Percentiles rank a stretch among this genome's conserved stretches.
phyloP scores from a whole-genome alignment of 441 rosid genomes.

The Dalechampia spathulata region DNA sequence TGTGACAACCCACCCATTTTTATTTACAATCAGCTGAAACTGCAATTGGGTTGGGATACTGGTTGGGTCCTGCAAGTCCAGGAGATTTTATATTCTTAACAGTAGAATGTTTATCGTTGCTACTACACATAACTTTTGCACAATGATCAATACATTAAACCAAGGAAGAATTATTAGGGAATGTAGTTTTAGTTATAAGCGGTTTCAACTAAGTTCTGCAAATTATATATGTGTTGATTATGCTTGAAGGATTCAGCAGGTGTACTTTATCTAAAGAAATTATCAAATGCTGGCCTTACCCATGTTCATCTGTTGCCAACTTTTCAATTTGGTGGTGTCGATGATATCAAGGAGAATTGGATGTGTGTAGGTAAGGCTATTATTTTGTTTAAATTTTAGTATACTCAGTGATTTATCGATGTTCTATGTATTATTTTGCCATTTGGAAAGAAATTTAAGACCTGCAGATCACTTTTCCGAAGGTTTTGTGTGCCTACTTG shows the following conservation, averaged over 20 bases:
- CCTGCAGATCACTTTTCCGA: background rate
- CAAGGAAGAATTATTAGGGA: background rate
- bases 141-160: background rate
- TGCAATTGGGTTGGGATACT: too few species aligned
- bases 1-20: background rate
- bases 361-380: slow-evolving; percentile 56
- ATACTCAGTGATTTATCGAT: too few species aligned
- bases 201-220: background rate
- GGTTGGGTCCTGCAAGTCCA: background rate
- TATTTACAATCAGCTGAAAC: too few species aligned
- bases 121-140: background rate
- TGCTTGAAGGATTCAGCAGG: slow-evolving; percentile 75
- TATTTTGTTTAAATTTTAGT: slow-evolving; percentile 6
- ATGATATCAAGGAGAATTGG: slow-evolving; percentile 84
- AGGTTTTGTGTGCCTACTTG: background rate
- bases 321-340: slow-evolving; percentile 86
- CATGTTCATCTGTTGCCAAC: slow-evolving; percentile 90
- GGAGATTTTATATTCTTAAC: background rate
- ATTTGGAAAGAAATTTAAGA: too few species aligned
- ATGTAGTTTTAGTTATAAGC: background rate
- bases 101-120: background rate
- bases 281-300: slow-evolving; percentile 83
- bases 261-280: slow-evolving; percentile 62
- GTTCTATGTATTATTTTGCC: too few species aligned
- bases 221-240: slow-evolving; percentile 1